Base-by-base conservation (phyloP, 257 asterid genomes). In the Verbena officinalis region DNA sequence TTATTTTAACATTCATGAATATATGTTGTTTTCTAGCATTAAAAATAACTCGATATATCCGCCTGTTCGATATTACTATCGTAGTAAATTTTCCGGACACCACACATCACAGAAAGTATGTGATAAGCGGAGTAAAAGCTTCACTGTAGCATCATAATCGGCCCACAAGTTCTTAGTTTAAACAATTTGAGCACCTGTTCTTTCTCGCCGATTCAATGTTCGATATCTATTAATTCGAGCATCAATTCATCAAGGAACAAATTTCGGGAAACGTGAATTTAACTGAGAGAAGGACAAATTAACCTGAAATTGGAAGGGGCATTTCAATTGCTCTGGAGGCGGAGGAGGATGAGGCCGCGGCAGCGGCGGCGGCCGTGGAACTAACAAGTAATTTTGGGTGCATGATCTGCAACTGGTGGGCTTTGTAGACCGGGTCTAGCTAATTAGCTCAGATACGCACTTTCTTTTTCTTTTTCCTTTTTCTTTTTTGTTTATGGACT, bases 251-350 rank as follows among this genome's bases (percentile, higher is more conserved):
- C 36, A 7, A 16, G 14, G 55, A 64, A 44, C n/a, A 68, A 57
- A 6, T 17, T 27, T 27, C 21, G 21, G 55, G 16, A 21, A 16
- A 30, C 30, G 5, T 5, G 53, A 27, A 55, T 13, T 24, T 27
- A n/a, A 17, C 2, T 40, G 49, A 6, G 14, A 6, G 14, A 68
- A 42, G 55, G 50, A 59, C 34, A 36, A 49, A 71, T 22, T 56
- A 51, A 72, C 84, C 81, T 72, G 65, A 24, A 60, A 72, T 21
- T 3, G 74, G 48, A 21, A 19, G 61, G 55, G 69, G 71, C 38
- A 63, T 1, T 21, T 33, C 64, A 55, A 36, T 46, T 53, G 52
- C 51, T 21, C 39, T 1, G 55, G 54, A 34, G 52, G 60, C 62
- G 65, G 44, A 40, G 61, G 73, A 33, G 57, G 77, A 66, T 30